These are phyloP conservation scores for Hirschfeldia incana DNA, from an alignment of 345 rosid genomes.

Conservation along the genomic window DNA sequence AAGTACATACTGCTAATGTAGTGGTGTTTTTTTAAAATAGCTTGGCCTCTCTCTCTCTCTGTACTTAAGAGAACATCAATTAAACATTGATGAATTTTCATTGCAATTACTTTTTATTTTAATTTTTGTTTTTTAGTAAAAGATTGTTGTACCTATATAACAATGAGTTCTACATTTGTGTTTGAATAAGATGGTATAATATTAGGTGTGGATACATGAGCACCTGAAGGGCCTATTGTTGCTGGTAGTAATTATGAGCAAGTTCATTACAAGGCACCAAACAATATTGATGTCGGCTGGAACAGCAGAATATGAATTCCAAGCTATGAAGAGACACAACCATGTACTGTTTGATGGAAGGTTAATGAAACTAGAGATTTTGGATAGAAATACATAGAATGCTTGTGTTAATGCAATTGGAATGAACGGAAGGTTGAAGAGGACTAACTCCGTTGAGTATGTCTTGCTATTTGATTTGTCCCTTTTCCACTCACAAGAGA, in stretches of 20 bases:
- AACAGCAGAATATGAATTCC: slow-evolving; percentile 48
- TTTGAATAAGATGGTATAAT: slow-evolving; percentile 55
- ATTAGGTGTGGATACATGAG: slow-evolving; percentile 88
- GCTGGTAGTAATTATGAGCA: slow-evolving; percentile 96
- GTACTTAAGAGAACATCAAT: background rate
- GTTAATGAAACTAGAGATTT: too few relatives aligned
- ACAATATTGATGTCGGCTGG: slow-evolving; percentile 93
- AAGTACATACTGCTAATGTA: background rate
- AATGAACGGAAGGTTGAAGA: slow-evolving; percentile 65
- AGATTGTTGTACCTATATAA: background rate
- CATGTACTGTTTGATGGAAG: slow-evolving; percentile 63
- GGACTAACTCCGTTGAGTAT: slow-evolving; percentile 68
- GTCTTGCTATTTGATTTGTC: slow-evolving; percentile 19
- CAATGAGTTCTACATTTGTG: background rate
- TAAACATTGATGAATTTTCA: background rate
- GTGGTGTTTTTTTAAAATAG: background rate
- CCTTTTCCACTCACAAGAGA: too few relatives aligned
- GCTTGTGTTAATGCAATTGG: slow-evolving; percentile 76
- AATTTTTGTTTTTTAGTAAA: background rate
- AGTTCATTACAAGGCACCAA: slow-evolving; percentile 96
- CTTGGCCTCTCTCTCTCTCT: background rate
- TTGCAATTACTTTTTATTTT: background rate
- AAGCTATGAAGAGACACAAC: background rate
- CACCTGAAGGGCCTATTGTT: slow-evolving; percentile 94
- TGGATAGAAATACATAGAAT: slow-evolving; percentile 20